Evolutionary conservation across 2,329 filamentous ascomycete species (phyloP), one percentile per base, ranked within the genome.

Genomic region (Aspergillus novofumigatus): DNA sequence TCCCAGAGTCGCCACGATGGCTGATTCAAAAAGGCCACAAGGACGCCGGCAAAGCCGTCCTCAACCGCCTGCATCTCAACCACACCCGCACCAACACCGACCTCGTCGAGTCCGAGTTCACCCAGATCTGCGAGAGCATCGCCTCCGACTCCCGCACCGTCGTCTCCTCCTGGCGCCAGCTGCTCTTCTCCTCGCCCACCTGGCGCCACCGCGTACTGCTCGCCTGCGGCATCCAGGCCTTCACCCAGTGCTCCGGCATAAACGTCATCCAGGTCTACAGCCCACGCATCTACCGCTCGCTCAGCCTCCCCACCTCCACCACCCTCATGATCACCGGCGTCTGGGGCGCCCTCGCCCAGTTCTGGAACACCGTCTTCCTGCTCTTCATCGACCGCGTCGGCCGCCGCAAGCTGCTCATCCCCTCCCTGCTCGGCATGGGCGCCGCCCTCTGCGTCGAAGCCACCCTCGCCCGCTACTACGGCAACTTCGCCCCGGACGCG

Each of bases 241-340:
- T 82, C 54, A 78, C 76, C 1, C 79, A 78, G 42, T 71, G 78
- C 3, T 78, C 76, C 25, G 80, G 80, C 9, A 77, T 78, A 55
- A 80, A 79, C 49, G 73, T 79, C 6, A 78, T 79, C 51, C 74
- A 77, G 51, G 77, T 75, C 58, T 78, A 79, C 48, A 73, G 75
- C 3, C 70, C 75, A 0, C 69, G 74, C 0, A 76, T 81, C 38
- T 81, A 81, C 61, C 65, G 68, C 11, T 70, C 75, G 3, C 71
- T 81, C 0, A 77, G 78, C 6, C 76, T 82, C 45, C 66, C 69
- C 2, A 77, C 72, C 0, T 73, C 74, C 7, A 77, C 72, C 1
- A 78, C 79, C 0, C 73, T 82, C 3, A 76, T 82, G 70, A 80
- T 82, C 50, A 77, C 81, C 58, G 80, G 80, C 3, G 76, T 82